Evolutionary conservation across 768 basidiomycete species (phyloP), one percentile per base, ranked within the genome.

Genomic region (Mycena latifolia): DNA sequence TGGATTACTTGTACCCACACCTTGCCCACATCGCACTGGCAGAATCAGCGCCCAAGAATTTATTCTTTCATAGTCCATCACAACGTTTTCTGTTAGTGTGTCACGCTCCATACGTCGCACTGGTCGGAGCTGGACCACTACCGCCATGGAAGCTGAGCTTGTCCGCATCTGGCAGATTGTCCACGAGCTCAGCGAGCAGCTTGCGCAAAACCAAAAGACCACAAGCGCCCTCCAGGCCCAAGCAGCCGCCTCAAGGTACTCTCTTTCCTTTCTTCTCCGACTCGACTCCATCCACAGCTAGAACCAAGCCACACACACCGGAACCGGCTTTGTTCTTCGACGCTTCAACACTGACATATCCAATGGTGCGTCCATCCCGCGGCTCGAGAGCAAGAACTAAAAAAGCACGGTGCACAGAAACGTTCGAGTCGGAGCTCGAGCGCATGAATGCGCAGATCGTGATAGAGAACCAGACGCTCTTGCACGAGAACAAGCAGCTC

Each of bases 401-500:
- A 22, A 84, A 35, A 35, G 33, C 81, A 9, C n/a, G n/a, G n/a
- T n/a, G n/a, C 17, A 75, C 78, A 99, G 98, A 99, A 84, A 79
- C 85, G 10, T 98, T 98, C 78, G 91, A 96, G 71, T 94, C 95
- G 3, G 96, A 97, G 76, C 80, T 98, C 4, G 98, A 99, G 78
- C 88, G 94, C 29, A 84, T 86, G 75, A 96, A 95, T 74, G 94
- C 97, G 10, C 91, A 93, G 69, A 87, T 95, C 45, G 88, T 98
- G 50, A 90, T 97, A 62, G 98, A 99, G 78, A 99, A 99, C 76
- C 96, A 98, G 73, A 86, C 90, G 0, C 81, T 99, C 1, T 82
- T 93, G 53, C 92, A 98, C 67, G 98, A 99, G 79, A 99, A 99
- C 82, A 96, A 94, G 76, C 97, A 99, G 74, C 85, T 99, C 31